Evolutionary conservation across 1,284 basidiomycete species (phyloP), one percentile per base, ranked within the genome.

Genomic region (Papiliotrema laurentii): DNA sequence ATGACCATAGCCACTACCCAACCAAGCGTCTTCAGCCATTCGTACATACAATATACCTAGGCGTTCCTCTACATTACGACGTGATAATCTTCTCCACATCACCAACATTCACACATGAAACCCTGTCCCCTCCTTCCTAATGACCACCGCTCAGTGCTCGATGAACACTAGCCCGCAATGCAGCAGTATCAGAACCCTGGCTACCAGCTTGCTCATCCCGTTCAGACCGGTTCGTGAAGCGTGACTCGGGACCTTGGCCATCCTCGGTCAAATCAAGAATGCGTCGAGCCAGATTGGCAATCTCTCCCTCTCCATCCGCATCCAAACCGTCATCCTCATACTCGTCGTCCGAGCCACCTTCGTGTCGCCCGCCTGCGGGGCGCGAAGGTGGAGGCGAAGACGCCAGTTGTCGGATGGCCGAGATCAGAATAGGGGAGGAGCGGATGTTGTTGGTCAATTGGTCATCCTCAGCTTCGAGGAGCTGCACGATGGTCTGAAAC

Each of bases 391-490:
- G 80, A 31, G 84, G 82, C 6, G 86, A 87, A 50, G 77, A 79
- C 16, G 89, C 83, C 25, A 97, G 82, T 60, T 84, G 83, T 37
- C 85, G 83, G 58, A 96, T 91, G 53, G 89, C 87, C 10, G 89
- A 84, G 41, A 90, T 81, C 57, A 97, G 78, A 50, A 88, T 77
- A 47, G 78, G 79, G 1, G 91, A 94, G 54, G 76, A 81, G 48
- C 89, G 87, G 68, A 97, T 92, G 75, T 88, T 92, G 70, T 81
- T 85, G 50, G 87, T 87, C 38, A 97, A 78, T 66, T 88, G 84
- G n/a, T 87, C 83, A 71, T 96, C 91, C 58, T 89, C 88, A 25
- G 90, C 92, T 72, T 98, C 96, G 25, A 98, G 80, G 25, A 98
- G 77, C 69, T 98, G 94, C 11, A 97, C 93, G 56, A 97, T 93